Evolutionary conservation across 225 moss, liverwort and hornwort genomes (phyloP).

Genomic region (Asterella californica): DNA sequence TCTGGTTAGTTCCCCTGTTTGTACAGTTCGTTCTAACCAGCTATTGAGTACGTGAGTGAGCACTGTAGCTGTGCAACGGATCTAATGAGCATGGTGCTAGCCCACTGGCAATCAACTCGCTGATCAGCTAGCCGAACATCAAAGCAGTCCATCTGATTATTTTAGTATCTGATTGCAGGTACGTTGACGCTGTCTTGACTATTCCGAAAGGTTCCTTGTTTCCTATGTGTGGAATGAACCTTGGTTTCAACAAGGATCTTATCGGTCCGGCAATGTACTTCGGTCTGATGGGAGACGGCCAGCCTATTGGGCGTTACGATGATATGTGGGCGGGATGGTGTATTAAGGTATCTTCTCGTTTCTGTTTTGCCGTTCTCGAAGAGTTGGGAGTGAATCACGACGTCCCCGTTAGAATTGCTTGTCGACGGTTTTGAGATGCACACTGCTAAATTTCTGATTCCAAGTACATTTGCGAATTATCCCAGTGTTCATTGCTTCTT

Average conservation of each 20-base stretch:
- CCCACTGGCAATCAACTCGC: not conserved
- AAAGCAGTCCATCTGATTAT: not conserved
- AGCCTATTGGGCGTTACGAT: slow-evolving; percentile 57
- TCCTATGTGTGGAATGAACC: slow-evolving; percentile 94
- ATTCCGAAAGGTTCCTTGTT: slow-evolving; percentile 77
- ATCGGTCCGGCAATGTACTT: slow-evolving; percentile 62
- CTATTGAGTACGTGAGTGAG: not conserved
- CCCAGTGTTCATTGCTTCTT: not conserved
- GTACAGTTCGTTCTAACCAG: not conserved
- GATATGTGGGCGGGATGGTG: slow-evolving; percentile 69
- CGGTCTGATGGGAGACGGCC: slow-evolving; percentile 55
- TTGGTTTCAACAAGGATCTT: slow-evolving; percentile 46
- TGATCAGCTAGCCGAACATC: not conserved
- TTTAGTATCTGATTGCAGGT: slow-evolving; percentile 32
- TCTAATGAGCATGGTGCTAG: not conserved
- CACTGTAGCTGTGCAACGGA: not conserved
- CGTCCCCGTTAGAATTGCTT: not conserved
- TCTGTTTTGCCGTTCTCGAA: not conserved
- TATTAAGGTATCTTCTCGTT: slow-evolving; percentile 34
- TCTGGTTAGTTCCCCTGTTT: not conserved
- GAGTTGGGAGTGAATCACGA: not conserved
- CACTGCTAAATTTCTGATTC: too few relatives aligned
- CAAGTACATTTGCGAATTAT: not conserved
- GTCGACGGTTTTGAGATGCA: too few relatives aligned
- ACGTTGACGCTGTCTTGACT: slow-evolving; percentile 84